These are phyloP conservation scores for Zygosaccharomyces pseudobailii DNA, from an alignment of 1,139 yeast species.

Conservation along the genomic window DNA sequence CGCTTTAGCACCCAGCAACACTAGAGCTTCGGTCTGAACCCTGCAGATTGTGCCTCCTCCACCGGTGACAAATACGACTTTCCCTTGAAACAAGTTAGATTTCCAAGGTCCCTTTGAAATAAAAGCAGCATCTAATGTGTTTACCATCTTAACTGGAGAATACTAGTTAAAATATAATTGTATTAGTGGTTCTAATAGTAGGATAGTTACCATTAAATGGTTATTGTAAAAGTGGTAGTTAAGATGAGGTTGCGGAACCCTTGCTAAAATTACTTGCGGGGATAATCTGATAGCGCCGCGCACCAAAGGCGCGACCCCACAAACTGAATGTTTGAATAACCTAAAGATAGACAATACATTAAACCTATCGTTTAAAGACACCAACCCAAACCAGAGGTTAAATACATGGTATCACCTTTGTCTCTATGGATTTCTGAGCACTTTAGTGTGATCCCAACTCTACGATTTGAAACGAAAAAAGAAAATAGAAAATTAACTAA, in stretches of 20 bases:
- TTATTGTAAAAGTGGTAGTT: background rate
- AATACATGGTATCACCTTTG: too few species aligned
- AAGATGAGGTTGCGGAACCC: background rate
- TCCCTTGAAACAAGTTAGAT: slow-evolving; percentile 66
- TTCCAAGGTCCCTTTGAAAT: slow-evolving; percentile 38
- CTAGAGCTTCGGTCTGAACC: slow-evolving; percentile 79
- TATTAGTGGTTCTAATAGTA: too few species aligned
- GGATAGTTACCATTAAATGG: background rate
- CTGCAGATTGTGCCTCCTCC: slow-evolving; percentile 93
- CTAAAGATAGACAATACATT: too few species aligned
- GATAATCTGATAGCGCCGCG: background rate
- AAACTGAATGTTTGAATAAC: too few species aligned
- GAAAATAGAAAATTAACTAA: too few species aligned
- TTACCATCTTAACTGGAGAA: slow-evolving; percentile 19
- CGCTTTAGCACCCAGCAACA: slow-evolving; percentile 78
- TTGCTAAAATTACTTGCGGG: background rate
- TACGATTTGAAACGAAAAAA: too few species aligned
- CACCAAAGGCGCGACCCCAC: background rate
- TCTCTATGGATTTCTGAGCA: too few species aligned
- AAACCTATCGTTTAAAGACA: too few species aligned
- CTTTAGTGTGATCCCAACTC: too few species aligned
- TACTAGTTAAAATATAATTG: too few species aligned
- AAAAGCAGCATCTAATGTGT: slow-evolving; percentile 27
- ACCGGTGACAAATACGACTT: slow-evolving; percentile 88
- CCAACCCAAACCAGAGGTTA: too few species aligned